A percentile compares a stretch with the other conserved stretches of the same genome.
Conservation (phyloP, 2,329 filamentous ascomycete species). For the Cladosporium sp. region DNA sequence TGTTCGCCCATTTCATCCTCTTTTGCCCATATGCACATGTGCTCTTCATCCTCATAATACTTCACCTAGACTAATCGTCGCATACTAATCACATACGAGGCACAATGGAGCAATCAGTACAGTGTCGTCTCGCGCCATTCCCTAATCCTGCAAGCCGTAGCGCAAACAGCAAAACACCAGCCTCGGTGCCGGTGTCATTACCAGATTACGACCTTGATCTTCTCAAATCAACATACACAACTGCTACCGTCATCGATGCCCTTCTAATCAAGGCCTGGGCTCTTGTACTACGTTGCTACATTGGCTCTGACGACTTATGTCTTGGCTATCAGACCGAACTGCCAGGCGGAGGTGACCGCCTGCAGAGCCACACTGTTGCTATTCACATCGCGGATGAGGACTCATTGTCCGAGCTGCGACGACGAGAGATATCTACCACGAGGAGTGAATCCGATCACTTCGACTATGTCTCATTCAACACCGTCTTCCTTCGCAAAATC, state of each 20-base stretch:
- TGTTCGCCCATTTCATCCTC: not conserved
- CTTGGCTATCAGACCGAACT: conserved; percentile 4
- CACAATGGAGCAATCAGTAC: conserved; percentile 10
- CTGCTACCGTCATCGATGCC: conserved; percentile 4
- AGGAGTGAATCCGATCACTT: not conserved
- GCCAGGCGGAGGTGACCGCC: not conserved
- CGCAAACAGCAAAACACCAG: conserved; percentile 1
- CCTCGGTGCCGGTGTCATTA: conserved; percentile 9
- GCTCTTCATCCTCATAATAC: not conserved
- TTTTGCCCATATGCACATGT: not conserved
- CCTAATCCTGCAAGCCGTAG: conserved; percentile 3
- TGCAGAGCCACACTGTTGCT: not conserved
- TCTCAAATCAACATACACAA: conserved; percentile 3
- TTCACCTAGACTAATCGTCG: not conserved
- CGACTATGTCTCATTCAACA: conserved; percentile 6
- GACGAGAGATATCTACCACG: not conserved
- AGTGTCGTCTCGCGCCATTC: conserved; percentile 2
- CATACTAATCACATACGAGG: not conserved
- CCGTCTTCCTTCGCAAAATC: conserved; percentile 4
- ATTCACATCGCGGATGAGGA: conserved; percentile 4
- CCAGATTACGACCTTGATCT: conserved; percentile 7
- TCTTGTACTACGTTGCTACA: conserved; percentile 8
- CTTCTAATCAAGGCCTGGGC: conserved; percentile 8
- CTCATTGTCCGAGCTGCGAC: not conserved
- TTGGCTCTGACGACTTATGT: not conserved